Percentiles rank a stretch among this genome's conserved stretches.
Evolutionary conservation across 1,139 yeast species (phyloP).

Genomic region (Chernovozyma sophiae-reginae): DNA sequence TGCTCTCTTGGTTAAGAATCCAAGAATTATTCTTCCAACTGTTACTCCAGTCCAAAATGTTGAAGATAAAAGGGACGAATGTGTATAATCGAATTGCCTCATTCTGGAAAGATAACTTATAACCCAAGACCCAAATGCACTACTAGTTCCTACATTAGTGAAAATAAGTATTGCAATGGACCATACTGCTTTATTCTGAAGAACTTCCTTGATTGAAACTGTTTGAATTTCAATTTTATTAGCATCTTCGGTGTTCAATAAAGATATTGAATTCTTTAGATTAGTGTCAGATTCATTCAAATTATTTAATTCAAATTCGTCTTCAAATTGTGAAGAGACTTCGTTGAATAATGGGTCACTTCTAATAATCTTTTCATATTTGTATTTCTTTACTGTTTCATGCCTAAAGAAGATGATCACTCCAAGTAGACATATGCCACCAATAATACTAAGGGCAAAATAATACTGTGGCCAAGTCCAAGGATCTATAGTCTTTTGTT

Average conservation of each 20-base stretch:
- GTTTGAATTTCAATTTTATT: neutral
- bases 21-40: slow-evolving; percentile 54
- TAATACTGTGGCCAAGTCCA: slow-evolving; percentile 50
- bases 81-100: slow-evolving; percentile 38
- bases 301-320: neutral
- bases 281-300: neutral
- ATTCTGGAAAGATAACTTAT: slow-evolving; percentile 54
- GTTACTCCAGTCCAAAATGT: slow-evolving; percentile 66
- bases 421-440: slow-evolving; percentile 19
- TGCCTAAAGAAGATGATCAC: slow-evolving; percentile 33
- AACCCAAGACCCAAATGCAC: slow-evolving; percentile 68
- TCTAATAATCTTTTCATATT: slow-evolving; percentile 24
- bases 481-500: slow-evolving; percentile 29
- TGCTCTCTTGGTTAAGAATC: slow-evolving; percentile 54
- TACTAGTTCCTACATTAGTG: slow-evolving; percentile 63
- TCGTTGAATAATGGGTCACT: slow-evolving; percentile 1
- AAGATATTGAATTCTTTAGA: no score
- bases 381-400: slow-evolving; percentile 56
- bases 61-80: slow-evolving; percentile 58
- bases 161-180: slow-evolving; percentile 49
- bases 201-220: neutral
- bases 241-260: neutral
- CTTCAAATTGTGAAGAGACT: neutral
- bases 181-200: slow-evolving; percentile 23
- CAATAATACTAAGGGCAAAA: slow-evolving; percentile 27